Evolutionary conservation across 169 alveolate genomes (phyloP).

Genomic region (Plasmodium chabaudi): DNA sequence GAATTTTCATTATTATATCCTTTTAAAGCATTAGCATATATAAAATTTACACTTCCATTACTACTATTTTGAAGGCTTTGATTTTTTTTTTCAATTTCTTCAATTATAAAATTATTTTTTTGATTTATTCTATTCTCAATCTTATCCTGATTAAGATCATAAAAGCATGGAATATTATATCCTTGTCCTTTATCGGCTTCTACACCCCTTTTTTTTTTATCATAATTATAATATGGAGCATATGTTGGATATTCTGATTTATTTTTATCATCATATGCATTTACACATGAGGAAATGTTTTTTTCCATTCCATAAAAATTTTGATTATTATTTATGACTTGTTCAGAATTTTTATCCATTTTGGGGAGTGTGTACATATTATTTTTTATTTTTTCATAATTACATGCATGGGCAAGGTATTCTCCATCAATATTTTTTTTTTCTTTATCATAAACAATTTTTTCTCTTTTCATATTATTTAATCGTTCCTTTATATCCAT

Average conservation of each 20-base stretch:
- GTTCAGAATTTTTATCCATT: neutral
- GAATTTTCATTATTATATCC: neutral
- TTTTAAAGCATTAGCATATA: neutral
- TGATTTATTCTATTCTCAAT: neutral
- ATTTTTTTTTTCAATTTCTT: neutral
- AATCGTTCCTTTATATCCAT: conserved; percentile 20
- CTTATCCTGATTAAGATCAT: neutral
- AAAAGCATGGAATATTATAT: neutral
- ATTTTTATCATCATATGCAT: neutral
- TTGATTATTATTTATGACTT: conserved; percentile 2
- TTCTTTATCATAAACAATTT: conserved; percentile 32
- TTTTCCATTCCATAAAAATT: neutral
- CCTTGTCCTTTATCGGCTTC: neutral
- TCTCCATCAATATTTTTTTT: conserved; percentile 24
- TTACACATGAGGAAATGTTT: neutral
- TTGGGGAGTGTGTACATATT: conserved; percentile 3
- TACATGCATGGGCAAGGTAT: conserved; percentile 12
- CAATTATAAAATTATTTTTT: neutral
- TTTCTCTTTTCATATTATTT: conserved; percentile 60
- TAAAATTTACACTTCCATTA: neutral
- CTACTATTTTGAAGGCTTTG: neutral
- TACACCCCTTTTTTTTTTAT: neutral
- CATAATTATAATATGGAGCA: neutral
- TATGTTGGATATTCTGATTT: neutral
- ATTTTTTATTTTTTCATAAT: conserved; percentile 32